These are phyloP conservation scores for Capsicum baccatum DNA, from an alignment of 257 asterid species.

Conservation along the genomic window DNA sequence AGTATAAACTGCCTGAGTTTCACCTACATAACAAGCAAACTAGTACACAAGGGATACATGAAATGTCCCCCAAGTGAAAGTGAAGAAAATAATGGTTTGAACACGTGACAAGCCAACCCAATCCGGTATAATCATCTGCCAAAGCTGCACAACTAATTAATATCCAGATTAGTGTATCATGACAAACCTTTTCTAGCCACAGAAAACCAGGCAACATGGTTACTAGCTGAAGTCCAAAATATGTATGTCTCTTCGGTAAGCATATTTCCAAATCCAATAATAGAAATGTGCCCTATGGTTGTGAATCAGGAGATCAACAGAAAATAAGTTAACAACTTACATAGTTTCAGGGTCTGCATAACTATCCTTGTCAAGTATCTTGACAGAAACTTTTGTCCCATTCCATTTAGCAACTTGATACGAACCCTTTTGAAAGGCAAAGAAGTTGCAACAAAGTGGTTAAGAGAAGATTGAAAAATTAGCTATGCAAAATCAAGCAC, in stretches of 20 bases:
- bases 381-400: conserved; percentile 95
- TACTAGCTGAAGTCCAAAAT: conserved; percentile 1
- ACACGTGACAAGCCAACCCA: conserved; percentile 3
- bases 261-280: not conserved
- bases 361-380: conserved; percentile 91
- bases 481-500: not conserved
- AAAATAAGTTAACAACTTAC: conserved; percentile 43
- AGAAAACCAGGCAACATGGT: not conserved
- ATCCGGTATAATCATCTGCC: not conserved
- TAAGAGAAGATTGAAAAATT: not conserved
- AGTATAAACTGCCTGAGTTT: not conserved
- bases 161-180: not conserved
- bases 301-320: not conserved
- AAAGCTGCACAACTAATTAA: not conserved
- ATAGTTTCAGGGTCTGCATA: conserved; percentile 76
- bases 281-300: not conserved
- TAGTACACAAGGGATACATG: not conserved
- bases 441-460: conserved; percentile 9
- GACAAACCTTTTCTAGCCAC: not conserved
- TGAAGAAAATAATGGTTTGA: conserved; percentile 8
- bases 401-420: conserved; percentile 99
- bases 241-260: not conserved
- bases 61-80: conserved; percentile 12
- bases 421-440: conserved; percentile 64
- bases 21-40: not conserved